A percentile compares a stretch with the other conserved stretches of the same genome.
Conservation (phyloP, 495 filamentous ascomycete species). For the Neurospora sp. region DNA sequence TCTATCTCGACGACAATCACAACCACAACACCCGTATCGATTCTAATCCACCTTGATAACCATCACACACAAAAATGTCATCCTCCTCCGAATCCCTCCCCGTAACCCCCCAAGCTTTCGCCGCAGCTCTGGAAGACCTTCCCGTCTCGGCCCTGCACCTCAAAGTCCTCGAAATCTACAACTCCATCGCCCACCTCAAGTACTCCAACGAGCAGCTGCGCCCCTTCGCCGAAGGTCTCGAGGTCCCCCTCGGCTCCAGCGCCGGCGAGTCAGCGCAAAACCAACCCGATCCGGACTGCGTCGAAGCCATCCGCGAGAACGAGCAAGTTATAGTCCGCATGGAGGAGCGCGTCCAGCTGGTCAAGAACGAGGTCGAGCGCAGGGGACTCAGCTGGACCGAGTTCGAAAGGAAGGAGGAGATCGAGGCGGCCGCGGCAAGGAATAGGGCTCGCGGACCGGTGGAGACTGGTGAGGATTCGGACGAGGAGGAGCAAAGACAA, state of each 20-base stretch:
- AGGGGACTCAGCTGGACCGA: slow-evolving; percentile 65
- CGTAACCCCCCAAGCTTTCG: slow-evolving; percentile 54
- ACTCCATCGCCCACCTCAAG: slow-evolving; percentile 70
- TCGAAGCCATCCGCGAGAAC: slow-evolving; percentile 67
- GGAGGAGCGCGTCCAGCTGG: slow-evolving; percentile 55
- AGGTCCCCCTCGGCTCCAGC: slow-evolving; percentile 11
- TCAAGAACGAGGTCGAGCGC: slow-evolving; percentile 64
- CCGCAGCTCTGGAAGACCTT: slow-evolving; percentile 62
- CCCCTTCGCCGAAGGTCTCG: slow-evolving; percentile 41
- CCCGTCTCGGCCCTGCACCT: slow-evolving; percentile 59
- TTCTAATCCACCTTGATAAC: not conserved
- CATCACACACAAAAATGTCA: slow-evolving; percentile 20
- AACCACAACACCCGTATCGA: not conserved
- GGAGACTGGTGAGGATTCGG: slow-evolving; percentile 5
- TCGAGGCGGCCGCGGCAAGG: slow-evolving; percentile 10
- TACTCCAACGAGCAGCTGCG: slow-evolving; percentile 66
- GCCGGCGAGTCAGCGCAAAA: not conserved
- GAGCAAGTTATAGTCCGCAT: slow-evolving; percentile 61
- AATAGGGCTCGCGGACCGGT: slow-evolving; percentile 1
- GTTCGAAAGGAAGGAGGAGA: slow-evolving; percentile 31
- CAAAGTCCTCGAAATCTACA: slow-evolving; percentile 74
- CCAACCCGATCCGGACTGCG: slow-evolving; percentile 52
- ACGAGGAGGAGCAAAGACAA: not conserved
- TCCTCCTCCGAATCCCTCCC: slow-evolving; percentile 36
- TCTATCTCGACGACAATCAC: not conserved